These are phyloP conservation scores for Populus deltoides DNA, from an alignment of 345 rosid genomes.

Conservation along the genomic window DNA sequence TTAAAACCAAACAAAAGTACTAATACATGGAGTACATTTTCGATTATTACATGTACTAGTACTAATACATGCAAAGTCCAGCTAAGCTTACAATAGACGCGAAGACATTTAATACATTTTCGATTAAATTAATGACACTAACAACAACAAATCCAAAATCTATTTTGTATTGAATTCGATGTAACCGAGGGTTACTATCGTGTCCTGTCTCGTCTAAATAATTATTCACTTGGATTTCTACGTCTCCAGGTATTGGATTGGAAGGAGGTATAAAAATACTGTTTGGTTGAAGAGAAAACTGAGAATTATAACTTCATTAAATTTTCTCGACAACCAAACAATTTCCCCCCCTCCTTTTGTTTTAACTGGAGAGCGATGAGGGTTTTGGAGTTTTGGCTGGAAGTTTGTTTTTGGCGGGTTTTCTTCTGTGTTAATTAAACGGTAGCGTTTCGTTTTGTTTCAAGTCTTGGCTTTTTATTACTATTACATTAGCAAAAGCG, in stretches of 20 bases:
- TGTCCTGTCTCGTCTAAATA: neutral
- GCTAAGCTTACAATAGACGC: slow-evolving; percentile 2
- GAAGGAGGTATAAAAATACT: neutral
- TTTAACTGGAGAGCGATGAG: neutral
- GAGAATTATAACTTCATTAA: neutral
- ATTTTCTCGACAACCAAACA: slow-evolving; percentile 21
- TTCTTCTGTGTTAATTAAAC: neutral
- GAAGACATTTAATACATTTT: slow-evolving; percentile 1
- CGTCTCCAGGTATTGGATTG: slow-evolving; percentile 14
- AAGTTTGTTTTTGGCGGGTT: slow-evolving; percentile 8
- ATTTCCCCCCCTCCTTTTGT: neutral
- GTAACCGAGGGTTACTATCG: slow-evolving; percentile 8
- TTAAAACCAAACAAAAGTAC: neutral
- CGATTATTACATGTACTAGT: no score
- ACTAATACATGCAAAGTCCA: neutral
- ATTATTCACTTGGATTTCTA: slow-evolving; percentile 15
- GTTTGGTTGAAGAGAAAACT: slow-evolving; percentile 19
- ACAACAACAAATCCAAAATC: slow-evolving; percentile 16
- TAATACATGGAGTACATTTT: neutral
- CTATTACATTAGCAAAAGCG: no score
- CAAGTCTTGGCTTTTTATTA: no score
- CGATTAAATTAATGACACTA: neutral
- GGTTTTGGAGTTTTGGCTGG: neutral
- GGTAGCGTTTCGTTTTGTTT: no score
- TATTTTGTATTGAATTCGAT: slow-evolving; percentile 20